Evolutionary conservation across 495 filamentous ascomycete genomes (phyloP).

Genomic region (Jackrogersella minutella): DNA sequence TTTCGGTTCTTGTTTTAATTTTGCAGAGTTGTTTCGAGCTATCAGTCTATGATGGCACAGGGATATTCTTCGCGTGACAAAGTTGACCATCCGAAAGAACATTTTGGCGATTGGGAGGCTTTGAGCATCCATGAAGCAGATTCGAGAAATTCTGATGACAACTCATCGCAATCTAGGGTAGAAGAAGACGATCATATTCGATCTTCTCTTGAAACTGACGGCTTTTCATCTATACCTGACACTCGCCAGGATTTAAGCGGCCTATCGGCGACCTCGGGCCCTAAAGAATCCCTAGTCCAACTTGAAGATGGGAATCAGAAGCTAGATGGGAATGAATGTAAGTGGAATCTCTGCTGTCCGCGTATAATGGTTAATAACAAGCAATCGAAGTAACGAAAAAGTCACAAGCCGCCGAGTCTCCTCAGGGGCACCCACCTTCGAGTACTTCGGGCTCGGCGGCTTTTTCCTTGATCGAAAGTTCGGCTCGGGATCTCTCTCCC

Average conservation of each 20-base stretch:
- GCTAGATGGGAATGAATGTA: constrained; percentile 22
- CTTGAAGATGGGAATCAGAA: background rate
- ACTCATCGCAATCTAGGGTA: background rate
- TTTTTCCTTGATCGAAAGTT: constrained; percentile 12
- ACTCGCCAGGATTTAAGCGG: background rate
- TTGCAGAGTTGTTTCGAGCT: background rate
- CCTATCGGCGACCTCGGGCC: background rate
- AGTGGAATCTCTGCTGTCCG: background rate
- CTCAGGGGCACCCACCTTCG: background rate
- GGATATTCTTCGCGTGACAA: constrained; percentile 8
- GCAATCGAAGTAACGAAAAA: constrained; percentile 7
- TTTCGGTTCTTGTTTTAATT: background rate
- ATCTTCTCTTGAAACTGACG: background rate
- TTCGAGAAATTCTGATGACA: constrained; percentile 1
- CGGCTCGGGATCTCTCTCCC: constrained; percentile 1
- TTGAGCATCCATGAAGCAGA: constrained; percentile 4
- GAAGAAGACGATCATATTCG: background rate
- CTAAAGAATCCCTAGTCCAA: background rate
- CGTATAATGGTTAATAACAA: background rate
- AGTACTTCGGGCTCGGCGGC: constrained; percentile 19
- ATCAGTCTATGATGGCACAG: constrained; percentile 17
- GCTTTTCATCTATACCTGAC: background rate
- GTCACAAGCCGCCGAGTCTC: background rate
- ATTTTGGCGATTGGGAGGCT: constrained; percentile 20
- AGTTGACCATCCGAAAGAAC: constrained; percentile 6